Conservation (phyloP, 2,329 filamentous ascomycete species). For the Colletotrichum abscissum region DNA sequence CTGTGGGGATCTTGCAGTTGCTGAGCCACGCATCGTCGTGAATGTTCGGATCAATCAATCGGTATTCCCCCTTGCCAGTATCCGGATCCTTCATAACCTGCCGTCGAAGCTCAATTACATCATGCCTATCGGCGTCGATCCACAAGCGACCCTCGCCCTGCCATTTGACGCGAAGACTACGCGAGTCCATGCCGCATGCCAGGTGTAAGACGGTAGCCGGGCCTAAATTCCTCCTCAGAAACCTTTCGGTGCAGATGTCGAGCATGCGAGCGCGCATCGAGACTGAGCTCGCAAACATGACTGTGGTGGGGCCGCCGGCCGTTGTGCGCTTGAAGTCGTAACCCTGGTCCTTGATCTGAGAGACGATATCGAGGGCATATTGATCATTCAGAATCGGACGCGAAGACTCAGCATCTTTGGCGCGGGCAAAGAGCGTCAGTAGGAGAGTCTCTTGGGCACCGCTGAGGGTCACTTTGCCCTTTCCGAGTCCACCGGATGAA, state of each 20-base stretch:
- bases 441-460: slow-evolving; percentile 37
- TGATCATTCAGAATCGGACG: slow-evolving; percentile 34
- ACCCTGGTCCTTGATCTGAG: slow-evolving; percentile 11
- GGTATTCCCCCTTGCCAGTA: slow-evolving; percentile 37
- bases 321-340: slow-evolving; percentile 27
- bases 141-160: slow-evolving; percentile 40
- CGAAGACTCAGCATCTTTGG: slow-evolving; percentile 26
- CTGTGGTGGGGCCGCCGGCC: background rate
- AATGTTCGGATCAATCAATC: slow-evolving; percentile 39
- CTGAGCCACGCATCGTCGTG: slow-evolving; percentile 44
- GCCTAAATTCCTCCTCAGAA: slow-evolving; percentile 39
- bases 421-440: slow-evolving; percentile 33
- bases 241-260: slow-evolving; percentile 41
- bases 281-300: background rate
- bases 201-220: slow-evolving; percentile 44
- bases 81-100: slow-evolving; percentile 39
- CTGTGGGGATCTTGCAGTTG: slow-evolving; percentile 40
- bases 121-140: slow-evolving; percentile 49
- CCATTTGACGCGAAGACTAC: slow-evolving; percentile 39
- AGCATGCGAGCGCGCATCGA: slow-evolving; percentile 29
- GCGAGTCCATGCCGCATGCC: slow-evolving; percentile 46
- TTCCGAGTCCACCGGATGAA: slow-evolving; percentile 4
- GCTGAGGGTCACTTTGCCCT: slow-evolving; percentile 23
- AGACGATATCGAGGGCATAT: slow-evolving; percentile 26
- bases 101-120: slow-evolving; percentile 46